phyloP scores from a whole-genome alignment of 2,329 filamentous ascomycete species.

The Alternaria sp. region DNA sequence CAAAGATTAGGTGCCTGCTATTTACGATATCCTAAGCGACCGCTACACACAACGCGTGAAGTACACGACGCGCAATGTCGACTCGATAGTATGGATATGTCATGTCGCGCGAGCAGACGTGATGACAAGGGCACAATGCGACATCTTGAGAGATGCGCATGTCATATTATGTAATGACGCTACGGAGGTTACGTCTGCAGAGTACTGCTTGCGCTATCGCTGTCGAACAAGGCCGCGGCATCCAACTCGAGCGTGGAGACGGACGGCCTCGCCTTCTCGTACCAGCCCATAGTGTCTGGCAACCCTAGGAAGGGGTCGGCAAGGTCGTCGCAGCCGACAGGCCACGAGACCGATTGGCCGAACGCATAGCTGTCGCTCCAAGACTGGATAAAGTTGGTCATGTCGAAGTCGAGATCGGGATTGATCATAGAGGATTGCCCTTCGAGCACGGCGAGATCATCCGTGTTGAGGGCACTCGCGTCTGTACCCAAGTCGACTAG shows the following conservation, averaged over 20 bases:
- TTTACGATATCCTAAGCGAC: neutral
- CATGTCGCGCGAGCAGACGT: neutral
- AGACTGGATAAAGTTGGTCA: constrained; percentile 18
- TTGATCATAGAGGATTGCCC: constrained; percentile 12
- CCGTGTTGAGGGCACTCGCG: constrained; percentile 8
- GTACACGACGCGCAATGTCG: neutral
- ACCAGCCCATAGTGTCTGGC: neutral
- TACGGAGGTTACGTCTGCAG: neutral
- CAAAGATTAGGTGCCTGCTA: neutral
- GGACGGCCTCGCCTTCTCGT: constrained; percentile 3
- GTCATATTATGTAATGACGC: neutral
- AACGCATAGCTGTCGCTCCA: constrained; percentile 14
- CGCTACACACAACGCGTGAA: neutral
- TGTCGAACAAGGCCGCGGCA: constrained; percentile 16
- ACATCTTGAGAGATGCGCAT: neutral
- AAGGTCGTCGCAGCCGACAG: neutral
- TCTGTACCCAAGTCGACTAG: constrained; percentile 30
- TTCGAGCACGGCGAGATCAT: constrained; percentile 9
- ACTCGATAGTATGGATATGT: neutral
- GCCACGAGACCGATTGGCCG: neutral
- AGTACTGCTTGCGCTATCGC: neutral
- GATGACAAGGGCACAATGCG: neutral
- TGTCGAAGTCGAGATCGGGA: constrained; percentile 22
- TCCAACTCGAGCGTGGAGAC: constrained; percentile 26
- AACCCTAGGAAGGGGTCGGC: neutral